Evolutionary conservation across 2,329 filamentous ascomycete species (phyloP).

Genomic region (Lecanicillium sp.): DNA sequence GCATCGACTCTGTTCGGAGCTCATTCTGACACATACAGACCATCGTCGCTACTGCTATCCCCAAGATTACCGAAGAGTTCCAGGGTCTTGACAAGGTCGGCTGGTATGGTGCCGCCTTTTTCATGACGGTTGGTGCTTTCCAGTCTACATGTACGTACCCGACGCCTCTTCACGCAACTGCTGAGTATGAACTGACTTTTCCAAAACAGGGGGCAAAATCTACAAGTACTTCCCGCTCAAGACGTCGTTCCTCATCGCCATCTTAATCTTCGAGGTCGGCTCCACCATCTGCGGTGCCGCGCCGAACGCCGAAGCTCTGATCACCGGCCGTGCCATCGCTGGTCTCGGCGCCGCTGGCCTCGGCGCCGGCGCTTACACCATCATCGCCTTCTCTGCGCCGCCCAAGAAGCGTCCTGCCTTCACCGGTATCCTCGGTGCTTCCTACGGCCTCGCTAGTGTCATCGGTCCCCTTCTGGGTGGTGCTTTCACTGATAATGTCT

Average conservation of each 20-base stretch:
- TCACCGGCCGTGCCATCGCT: conserved; percentile 41
- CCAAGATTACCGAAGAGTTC: conserved; percentile 41
- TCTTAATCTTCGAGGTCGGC: conserved; percentile 45
- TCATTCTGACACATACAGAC: conserved; percentile 25
- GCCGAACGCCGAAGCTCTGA: conserved; percentile 34
- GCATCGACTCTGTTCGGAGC: neutral
- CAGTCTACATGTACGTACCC: conserved; percentile 25
- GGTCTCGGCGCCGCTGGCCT: conserved; percentile 38
- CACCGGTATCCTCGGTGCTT: conserved; percentile 21
- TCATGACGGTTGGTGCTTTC: conserved; percentile 33
- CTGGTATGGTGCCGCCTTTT: conserved; percentile 49
- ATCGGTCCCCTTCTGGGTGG: conserved; percentile 23
- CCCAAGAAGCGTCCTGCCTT: conserved; percentile 20
- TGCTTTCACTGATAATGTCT: conserved; percentile 22
- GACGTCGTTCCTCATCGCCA: conserved; percentile 34
- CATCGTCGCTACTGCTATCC: conserved; percentile 44
- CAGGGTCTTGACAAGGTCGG: conserved; percentile 38
- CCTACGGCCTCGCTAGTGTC: conserved; percentile 22
- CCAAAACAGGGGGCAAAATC: conserved; percentile 29
- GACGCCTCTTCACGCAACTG: conserved; percentile 16
- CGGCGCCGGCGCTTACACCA: conserved; percentile 39
- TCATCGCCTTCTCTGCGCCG: conserved; percentile 33
- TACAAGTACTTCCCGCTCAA: conserved; percentile 41
- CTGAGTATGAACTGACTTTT: conserved; percentile 20
- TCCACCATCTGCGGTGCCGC: conserved; percentile 35